Conservation (phyloP, 2,329 filamentous ascomycete species). For the Penicillium sp. region DNA sequence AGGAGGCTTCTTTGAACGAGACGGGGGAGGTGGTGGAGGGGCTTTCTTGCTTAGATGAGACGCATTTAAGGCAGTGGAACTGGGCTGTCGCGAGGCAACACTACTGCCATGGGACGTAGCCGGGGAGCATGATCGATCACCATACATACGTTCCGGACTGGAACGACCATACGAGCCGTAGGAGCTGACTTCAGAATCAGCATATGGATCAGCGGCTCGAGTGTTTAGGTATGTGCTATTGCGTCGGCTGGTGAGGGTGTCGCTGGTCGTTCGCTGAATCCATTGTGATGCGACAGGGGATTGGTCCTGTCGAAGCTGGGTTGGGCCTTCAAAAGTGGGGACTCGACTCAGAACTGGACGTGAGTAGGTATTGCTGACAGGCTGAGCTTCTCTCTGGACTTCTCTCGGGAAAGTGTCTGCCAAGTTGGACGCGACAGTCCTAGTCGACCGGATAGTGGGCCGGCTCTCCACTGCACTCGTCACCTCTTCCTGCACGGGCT, state of each 20-base stretch:
- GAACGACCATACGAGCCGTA: conserved; percentile 49
- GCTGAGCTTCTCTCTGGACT: conserved; percentile 42
- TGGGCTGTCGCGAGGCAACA: conserved; percentile 52
- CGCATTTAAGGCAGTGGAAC: conserved; percentile 46
- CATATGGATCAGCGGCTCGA: conserved; percentile 47
- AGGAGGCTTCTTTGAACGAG: conserved; percentile 65
- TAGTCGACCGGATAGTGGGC: conserved; percentile 53
- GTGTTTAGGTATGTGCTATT: conserved; percentile 49
- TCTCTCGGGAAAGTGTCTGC: conserved; percentile 42
- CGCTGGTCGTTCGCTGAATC: conserved; percentile 56
- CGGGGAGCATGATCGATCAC: conserved; percentile 55
- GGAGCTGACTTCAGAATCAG: conserved; percentile 52
- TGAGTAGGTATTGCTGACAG: conserved; percentile 42
- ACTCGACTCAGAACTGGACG: conserved; percentile 54
- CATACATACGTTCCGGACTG: conserved; percentile 52
- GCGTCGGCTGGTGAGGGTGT: conserved; percentile 52
- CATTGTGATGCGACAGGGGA: conserved; percentile 49
- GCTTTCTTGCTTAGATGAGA: conserved; percentile 50
- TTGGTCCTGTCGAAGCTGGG: conserved; percentile 54
- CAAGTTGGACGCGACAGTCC: conserved; percentile 38
- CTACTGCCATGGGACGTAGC: conserved; percentile 56
- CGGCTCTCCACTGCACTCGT: conserved; percentile 50
- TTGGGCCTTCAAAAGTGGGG: conserved; percentile 61
- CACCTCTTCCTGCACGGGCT: conserved; percentile 58
- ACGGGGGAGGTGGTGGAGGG: conserved; percentile 64